Evolutionary conservation across 495 filamentous ascomycete genomes (phyloP), one percentile per base, ranked within the genome.

Genomic region (Pseudevernia furfuracea): DNA sequence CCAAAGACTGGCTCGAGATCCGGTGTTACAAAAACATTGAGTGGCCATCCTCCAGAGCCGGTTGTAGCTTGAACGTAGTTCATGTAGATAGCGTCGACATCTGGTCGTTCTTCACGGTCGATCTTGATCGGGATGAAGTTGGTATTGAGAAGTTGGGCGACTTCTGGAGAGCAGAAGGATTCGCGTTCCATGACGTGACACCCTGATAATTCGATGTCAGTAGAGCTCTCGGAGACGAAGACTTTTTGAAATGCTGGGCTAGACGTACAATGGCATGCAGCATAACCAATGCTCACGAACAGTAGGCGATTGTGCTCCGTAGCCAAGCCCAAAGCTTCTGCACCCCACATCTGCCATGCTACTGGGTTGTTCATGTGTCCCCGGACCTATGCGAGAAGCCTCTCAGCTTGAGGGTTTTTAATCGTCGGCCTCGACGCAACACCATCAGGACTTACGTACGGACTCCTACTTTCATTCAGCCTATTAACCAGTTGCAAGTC

Each of bases 81-180:
- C 89, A 97, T 96, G 73, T 97, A 98, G 63, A 97, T 92, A 60
- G 91, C 87, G 72, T 98, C 94, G 68, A 97, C 84, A 73, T 97
- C 92, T 3, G 95, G 94, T 41, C 93, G 87, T 74, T 97, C 93
- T 74, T 98, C 94, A 37, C 92, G 85, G 73, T 98, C 94, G 68
- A 97, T 82, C 68, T 96, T 89, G 74, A 98, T 87, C 11, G 94
- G 94, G 30, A 98, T 86, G 74, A 97, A 97, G 56, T 86, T 81
- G 62, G 85, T 79, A 75, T 97, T 98, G 49, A 98, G 82, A 63
- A 96, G 81, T 11, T 80, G 76, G 25, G 95, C 93, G 59, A 96
- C 86, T 53, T 89, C 84, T 5, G 81, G 77, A 63, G 94, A 90
- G 73, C 87, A 88, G 71, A 97, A 97, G 12, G 89, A 93, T 74